Evolutionary conservation across 2,329 filamentous ascomycete species (phyloP).

Genomic region (Raffaelea arxii): DNA sequence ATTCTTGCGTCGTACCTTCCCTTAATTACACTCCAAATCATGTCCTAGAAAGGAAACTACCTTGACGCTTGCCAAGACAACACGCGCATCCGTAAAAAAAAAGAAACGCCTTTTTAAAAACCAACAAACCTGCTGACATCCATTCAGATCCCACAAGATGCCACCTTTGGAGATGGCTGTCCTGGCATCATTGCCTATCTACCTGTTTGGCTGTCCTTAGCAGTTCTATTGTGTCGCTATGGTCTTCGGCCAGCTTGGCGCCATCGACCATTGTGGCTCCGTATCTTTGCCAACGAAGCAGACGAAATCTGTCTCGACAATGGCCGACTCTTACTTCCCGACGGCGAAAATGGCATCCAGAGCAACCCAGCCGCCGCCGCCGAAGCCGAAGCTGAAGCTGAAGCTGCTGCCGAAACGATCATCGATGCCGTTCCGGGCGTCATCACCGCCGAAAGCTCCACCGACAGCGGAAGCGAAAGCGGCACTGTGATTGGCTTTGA

Average conservation of each 20-base stretch:
- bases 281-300: slow-evolving; percentile 21
- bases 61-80: too few species aligned
- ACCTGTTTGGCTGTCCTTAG: slow-evolving; percentile 20
- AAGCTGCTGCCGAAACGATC: slow-evolving; percentile 1
- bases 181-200: slow-evolving; percentile 21
- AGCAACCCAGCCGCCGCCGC: too few species aligned
- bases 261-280: slow-evolving; percentile 23
- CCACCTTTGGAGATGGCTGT: slow-evolving; percentile 21
- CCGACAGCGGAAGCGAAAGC: slow-evolving; percentile 3
- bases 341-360: background rate
- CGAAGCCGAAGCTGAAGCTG: background rate
- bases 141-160: slow-evolving; percentile 19
- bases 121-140: background rate
- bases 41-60: too few species aligned
- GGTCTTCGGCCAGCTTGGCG: slow-evolving; percentile 20
- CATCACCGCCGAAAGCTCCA: slow-evolving; percentile 1
- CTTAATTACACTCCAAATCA: background rate
- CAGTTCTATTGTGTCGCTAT: slow-evolving; percentile 21
- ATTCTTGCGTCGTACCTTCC: background rate
- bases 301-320: slow-evolving; percentile 7
- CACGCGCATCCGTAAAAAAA: too few species aligned
- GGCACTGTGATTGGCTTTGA: slow-evolving; percentile 8
- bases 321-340: background rate
- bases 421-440: background rate
- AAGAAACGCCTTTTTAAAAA: too few species aligned